These are phyloP conservation scores for Citrus reticulata DNA, from an alignment of 345 rosid genomes.

Conservation along the genomic window DNA sequence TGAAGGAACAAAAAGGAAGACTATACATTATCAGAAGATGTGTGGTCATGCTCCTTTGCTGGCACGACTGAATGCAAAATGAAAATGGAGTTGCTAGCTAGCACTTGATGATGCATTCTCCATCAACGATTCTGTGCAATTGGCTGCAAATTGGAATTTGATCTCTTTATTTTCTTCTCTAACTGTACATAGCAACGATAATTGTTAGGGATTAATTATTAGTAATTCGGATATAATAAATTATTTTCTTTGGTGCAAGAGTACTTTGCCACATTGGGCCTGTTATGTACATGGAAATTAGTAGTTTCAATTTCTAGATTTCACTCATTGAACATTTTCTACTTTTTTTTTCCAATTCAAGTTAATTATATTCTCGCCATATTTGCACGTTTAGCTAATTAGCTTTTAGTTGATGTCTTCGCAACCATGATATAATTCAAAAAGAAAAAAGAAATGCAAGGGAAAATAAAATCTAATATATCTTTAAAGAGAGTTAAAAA, in stretches of 20 bases:
- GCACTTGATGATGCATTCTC: neutral
- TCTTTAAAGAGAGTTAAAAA: too few species aligned
- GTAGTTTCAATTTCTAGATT: neutral
- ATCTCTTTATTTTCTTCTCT: neutral
- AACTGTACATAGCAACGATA: constrained; percentile 16
- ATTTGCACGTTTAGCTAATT: neutral
- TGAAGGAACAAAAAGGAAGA: constrained; percentile 68
- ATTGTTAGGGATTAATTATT: neutral
- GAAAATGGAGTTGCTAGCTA: neutral
- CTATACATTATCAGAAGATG: constrained; percentile 74
- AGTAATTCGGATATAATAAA: neutral
- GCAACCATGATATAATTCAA: too few species aligned
- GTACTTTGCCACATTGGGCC: neutral
- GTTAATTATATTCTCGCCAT: neutral
- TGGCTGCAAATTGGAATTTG: neutral
- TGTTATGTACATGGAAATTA: neutral
- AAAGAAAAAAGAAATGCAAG: too few species aligned
- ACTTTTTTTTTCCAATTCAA: neutral
- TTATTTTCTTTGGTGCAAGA: neutral
- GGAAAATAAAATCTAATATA: too few species aligned
- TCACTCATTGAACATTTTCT: neutral
- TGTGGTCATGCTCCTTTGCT: constrained; percentile 77
- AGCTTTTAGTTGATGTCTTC: too few species aligned
- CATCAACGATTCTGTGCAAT: neutral
- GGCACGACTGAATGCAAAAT: constrained; percentile 50